Conservation (phyloP, 1,284 basidiomycete species). For the Exobasidium rhododendri region DNA sequence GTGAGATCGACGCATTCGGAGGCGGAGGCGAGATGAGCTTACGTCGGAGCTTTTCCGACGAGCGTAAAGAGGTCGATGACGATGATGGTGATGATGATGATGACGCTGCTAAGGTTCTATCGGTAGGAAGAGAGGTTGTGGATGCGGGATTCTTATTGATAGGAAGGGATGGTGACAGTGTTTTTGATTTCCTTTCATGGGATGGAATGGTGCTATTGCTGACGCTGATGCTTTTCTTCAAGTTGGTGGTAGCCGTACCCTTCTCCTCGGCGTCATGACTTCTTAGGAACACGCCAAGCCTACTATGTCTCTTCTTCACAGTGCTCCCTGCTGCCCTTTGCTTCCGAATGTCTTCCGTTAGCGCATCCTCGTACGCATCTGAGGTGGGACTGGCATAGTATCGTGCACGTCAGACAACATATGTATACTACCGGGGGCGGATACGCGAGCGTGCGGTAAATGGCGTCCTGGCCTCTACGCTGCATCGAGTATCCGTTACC, state of each 20-base stretch:
- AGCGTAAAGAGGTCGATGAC: too few relatives aligned
- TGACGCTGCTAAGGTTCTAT: neutral
- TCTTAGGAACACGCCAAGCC: neutral
- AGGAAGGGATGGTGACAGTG: neutral
- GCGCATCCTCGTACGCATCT: neutral
- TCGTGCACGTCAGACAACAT: neutral
- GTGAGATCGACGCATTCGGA: neutral
- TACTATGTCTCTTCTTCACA: neutral
- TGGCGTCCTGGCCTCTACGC: too few relatives aligned
- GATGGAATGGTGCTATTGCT: too few relatives aligned
- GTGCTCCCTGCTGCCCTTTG: neutral
- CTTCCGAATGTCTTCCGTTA: neutral
- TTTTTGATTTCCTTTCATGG: neutral
- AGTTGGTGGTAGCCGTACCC: too few relatives aligned
- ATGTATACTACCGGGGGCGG: too few relatives aligned
- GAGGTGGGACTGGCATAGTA: neutral
- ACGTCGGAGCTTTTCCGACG: neutral
- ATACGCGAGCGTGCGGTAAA: too few relatives aligned
- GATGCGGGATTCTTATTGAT: neutral
- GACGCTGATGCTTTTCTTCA: too few relatives aligned
- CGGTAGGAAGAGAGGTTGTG: too few relatives aligned
- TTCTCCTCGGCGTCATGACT: too few relatives aligned
- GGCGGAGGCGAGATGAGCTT: conserved; percentile 11
- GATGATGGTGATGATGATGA: too few relatives aligned
- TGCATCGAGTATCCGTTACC: too few relatives aligned